These are phyloP conservation scores for Triticum timopheevii DNA, from an alignment of 176 grass and related monocot species.

Conservation along the genomic window DNA sequence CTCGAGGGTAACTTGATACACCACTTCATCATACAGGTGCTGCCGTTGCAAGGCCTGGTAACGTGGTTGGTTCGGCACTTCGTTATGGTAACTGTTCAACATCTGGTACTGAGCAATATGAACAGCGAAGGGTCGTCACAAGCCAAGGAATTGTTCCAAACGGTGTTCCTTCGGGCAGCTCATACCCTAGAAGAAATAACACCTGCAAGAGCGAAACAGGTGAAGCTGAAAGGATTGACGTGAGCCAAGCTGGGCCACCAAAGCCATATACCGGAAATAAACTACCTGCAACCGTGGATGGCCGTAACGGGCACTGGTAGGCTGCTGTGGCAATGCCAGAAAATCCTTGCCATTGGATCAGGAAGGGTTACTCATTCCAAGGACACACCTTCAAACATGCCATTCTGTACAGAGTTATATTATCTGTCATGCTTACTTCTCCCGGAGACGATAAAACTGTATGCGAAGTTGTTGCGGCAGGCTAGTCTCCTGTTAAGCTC, in stretches of 20 bases:
- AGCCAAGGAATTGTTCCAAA: conserved; percentile 47
- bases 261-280: conserved; percentile 62
- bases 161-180: conserved; percentile 49
- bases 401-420: conserved; percentile 37
- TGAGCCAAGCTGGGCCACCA: conserved; percentile 38
- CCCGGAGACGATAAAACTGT: not conserved
- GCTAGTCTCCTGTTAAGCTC: not conserved
- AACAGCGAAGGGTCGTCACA: conserved; percentile 59
- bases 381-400: conserved; percentile 24
- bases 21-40: conserved; percentile 46
- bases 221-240: conserved; percentile 54
- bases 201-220: conserved; percentile 80
- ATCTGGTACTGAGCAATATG: conserved; percentile 46
- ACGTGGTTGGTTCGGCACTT: conserved; percentile 45
- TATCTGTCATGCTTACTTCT: conserved; percentile 17
- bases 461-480: not conserved
- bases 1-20: not conserved
- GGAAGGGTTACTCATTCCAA: not conserved
- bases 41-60: conserved; percentile 56
- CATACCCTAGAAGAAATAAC: conserved; percentile 76
- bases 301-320: conserved; percentile 70
- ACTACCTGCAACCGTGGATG: conserved; percentile 59
- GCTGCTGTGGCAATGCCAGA: not conserved
- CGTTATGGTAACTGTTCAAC: conserved; percentile 44
- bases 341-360: conserved; percentile 1